Base-by-base conservation (phyloP, 192 early-diverging fungal genomes). In the Coemansia umbellata region DNA sequence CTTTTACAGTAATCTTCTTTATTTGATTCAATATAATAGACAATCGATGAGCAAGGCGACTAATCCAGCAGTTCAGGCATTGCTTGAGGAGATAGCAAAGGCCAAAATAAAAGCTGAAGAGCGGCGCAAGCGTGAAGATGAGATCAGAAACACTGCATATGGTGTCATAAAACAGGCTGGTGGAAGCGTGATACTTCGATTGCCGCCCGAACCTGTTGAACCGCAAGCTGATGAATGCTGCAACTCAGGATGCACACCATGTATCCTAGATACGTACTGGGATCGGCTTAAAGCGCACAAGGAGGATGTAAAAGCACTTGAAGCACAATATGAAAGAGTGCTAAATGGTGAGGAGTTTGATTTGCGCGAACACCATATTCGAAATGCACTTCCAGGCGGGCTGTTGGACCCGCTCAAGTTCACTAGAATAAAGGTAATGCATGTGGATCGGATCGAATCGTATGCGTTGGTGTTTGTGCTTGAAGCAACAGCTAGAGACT, bases 191-290 rank as follows among this genome's bases (percentile, higher is more conserved):
- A 49, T 52, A 7, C 59, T 78, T 26, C 50, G 52, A 8, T 39
- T 73, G 31, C 63, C 75, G 18, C 60, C 58, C 8, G 23, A 49
- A 10, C 75, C 75, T 7, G 13, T 3, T 18, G 47, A 44, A 47
- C 75, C 75, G 5, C n/a, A 23, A 0, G 24, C 53, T 21, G 53
- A 54, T 3, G 75, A 78, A 13, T 78, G 75, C 71, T 78, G 75
- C 52, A 37, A 58, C 27, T 63, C 60, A 0, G 69, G 75, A 11
- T 78, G 75, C 60, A 74, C 69, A 19, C 75, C 75, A 18, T 78
- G 75, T 32, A 68, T 78, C 17, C 32, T 69, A 35, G 71, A 74
- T 40, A 64, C 66, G 14, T 78, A 74, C 41, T 42, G 42, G 14
- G 75, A 67, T 5, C 53, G 58, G 3, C 39, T 67, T 0, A 28